phyloP scores from a whole-genome alignment of 805 yeast species.

The Debaryomyces prosopidis region DNA sequence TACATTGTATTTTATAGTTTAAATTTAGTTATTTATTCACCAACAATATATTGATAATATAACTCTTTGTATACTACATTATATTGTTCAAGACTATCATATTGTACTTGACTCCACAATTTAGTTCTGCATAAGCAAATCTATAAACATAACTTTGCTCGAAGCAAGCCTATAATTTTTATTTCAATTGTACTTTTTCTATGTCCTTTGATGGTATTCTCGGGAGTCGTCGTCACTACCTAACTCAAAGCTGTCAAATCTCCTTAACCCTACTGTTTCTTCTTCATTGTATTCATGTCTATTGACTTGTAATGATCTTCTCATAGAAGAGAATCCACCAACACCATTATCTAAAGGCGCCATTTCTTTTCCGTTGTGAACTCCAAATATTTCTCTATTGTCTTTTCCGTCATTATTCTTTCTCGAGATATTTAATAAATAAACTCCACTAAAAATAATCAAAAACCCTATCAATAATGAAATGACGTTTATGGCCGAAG shows the following conservation, averaged over 20 bases:
- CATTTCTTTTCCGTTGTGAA: constrained; percentile 54
- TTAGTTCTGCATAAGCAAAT: too few relatives aligned
- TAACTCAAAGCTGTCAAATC: constrained; percentile 62
- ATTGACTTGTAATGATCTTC: constrained; percentile 71
- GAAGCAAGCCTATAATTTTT: too few relatives aligned
- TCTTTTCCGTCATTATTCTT: constrained; percentile 53
- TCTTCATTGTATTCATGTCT: constrained; percentile 44
- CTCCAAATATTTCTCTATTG: constrained; percentile 55
- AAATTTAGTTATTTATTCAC: background rate
- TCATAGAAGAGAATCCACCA: constrained; percentile 67
- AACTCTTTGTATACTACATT: background rate
- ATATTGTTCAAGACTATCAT: too few relatives aligned
- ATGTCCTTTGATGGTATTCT: constrained; percentile 1
- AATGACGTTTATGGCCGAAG: constrained; percentile 75
- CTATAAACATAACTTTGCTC: too few relatives aligned
- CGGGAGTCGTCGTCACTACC: constrained; percentile 41
- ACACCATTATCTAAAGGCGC: constrained; percentile 82
- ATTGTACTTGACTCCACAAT: too few relatives aligned
- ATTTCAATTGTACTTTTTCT: background rate
- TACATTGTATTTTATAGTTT: constrained; percentile 6
- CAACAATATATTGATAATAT: constrained; percentile 1
- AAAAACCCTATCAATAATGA: constrained; percentile 83
- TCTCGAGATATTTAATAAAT: constrained; percentile 75
- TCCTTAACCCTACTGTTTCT: constrained; percentile 54
- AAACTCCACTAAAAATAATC: constrained; percentile 86